These are phyloP conservation scores for Suhomyces ambrosiae DNA, from an alignment of 1,139 yeast species.

Conservation along the genomic window DNA sequence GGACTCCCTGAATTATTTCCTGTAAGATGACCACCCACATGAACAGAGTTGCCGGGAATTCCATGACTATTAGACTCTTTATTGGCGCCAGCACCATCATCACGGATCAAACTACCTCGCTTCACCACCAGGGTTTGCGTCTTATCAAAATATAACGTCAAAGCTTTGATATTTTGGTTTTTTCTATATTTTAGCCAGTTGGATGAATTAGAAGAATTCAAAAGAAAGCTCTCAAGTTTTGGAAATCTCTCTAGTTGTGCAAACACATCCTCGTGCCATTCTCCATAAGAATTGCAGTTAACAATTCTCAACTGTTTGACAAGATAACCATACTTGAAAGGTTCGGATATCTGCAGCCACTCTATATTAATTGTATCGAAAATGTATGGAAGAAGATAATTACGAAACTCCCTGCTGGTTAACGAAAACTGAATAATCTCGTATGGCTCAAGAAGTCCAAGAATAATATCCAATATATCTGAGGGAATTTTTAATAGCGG, in stretches of 20 bases:
- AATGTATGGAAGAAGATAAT: slow-evolving; percentile 22
- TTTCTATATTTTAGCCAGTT: slow-evolving; percentile 45
- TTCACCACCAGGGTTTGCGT: slow-evolving; percentile 8
- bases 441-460: slow-evolving; percentile 11
- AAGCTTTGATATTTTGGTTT: slow-evolving; percentile 19
- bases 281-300: slow-evolving; percentile 42
- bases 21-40: slow-evolving; percentile 11
- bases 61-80: background rate
- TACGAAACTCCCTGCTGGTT: slow-evolving; percentile 23
- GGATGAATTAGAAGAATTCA: slow-evolving; percentile 41
- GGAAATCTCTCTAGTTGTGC: slow-evolving; percentile 25
- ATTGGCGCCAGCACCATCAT: slow-evolving; percentile 1
- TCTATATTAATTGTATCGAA: slow-evolving; percentile 30
- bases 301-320: slow-evolving; percentile 30
- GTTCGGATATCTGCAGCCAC: slow-evolving; percentile 26
- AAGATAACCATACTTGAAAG: slow-evolving; percentile 14
- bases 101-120: slow-evolving; percentile 7
- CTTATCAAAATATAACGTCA: slow-evolving; percentile 27
- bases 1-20: slow-evolving; percentile 17
- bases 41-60: slow-evolving; percentile 11
- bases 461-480: slow-evolving; percentile 30
- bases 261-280: slow-evolving; percentile 42
- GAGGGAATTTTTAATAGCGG: slow-evolving; percentile 8
- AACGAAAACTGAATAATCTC: slow-evolving; percentile 31
- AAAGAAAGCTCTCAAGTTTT: slow-evolving; percentile 23